Evolutionary conservation across 805 yeast species (phyloP).

Genomic region (Metschnikowia santaceciliae): DNA sequence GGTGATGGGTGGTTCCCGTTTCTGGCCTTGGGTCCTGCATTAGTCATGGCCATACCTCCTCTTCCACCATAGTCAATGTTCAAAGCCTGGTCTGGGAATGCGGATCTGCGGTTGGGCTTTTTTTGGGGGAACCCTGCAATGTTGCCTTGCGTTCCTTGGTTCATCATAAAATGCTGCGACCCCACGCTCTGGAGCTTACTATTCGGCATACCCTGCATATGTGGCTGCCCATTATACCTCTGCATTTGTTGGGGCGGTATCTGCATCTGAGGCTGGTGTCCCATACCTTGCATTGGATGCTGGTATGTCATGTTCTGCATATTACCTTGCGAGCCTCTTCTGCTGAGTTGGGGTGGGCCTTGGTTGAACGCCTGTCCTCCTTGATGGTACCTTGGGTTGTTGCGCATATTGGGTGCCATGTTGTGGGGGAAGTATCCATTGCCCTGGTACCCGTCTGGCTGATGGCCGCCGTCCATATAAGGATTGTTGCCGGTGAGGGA

Average conservation of each 20-base stretch:
- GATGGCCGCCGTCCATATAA: constrained; percentile 23
- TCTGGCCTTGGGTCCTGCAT: constrained; percentile 13
- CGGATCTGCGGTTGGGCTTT: constrained; percentile 34
- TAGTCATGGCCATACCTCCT: constrained; percentile 44
- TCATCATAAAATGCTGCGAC: constrained; percentile 8
- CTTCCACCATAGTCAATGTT: constrained; percentile 42
- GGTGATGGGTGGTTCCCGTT: constrained; percentile 17
- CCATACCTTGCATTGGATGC: constrained; percentile 2
- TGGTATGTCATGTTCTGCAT: constrained; percentile 8
- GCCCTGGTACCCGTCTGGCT: constrained; percentile 30
- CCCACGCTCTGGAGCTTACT: constrained; percentile 3
- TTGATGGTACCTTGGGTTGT: constrained; percentile 22
- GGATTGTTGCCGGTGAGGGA: constrained; percentile 13
- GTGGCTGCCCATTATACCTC: constrained; percentile 12
- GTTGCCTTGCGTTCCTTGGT: constrained; percentile 5
- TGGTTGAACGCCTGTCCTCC: constrained; percentile 7
- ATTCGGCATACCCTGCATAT: background rate
- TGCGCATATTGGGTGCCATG: constrained; percentile 25
- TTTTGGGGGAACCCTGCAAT: constrained; percentile 20
- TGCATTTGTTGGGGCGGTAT: constrained; percentile 4
- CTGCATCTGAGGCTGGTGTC: background rate
- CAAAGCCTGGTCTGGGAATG: constrained; percentile 30
- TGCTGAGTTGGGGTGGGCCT: constrained; percentile 1
- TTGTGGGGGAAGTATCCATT: constrained; percentile 25
- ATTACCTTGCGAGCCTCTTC: constrained; percentile 8